Conservation (phyloP, 768 basidiomycete genomes). For the Calocera viscosa region DNA sequence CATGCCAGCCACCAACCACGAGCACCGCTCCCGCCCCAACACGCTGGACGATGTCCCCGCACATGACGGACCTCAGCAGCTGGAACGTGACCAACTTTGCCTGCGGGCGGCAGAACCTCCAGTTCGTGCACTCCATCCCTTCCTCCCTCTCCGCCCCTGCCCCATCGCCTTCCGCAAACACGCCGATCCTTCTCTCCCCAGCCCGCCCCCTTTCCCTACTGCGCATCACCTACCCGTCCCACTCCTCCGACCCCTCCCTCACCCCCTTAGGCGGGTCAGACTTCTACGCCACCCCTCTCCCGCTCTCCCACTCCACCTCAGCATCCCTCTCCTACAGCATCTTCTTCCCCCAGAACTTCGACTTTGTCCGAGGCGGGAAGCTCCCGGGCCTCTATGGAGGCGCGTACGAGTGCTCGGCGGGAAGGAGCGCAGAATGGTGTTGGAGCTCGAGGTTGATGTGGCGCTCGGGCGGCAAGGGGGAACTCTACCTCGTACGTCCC, state of each 20-base stretch:
- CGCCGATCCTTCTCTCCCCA: no score
- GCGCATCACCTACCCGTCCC: slow-evolving; percentile 3
- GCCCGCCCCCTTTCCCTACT: not conserved
- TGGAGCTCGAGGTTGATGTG: slow-evolving; percentile 82
- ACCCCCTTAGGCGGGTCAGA: slow-evolving; percentile 57
- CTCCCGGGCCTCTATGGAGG: slow-evolving; percentile 61
- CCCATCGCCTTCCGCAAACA: slow-evolving; percentile 12
- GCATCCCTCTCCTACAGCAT: slow-evolving; percentile 57
- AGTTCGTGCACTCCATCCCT: slow-evolving; percentile 41
- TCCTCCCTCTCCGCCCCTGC: slow-evolving; percentile 25
- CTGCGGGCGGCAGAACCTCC: slow-evolving; percentile 42
- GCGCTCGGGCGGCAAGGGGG: slow-evolving; percentile 45
- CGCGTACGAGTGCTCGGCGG: slow-evolving; percentile 52
- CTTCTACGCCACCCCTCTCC: slow-evolving; percentile 45
- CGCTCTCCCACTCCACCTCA: slow-evolving; percentile 26
- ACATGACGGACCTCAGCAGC: slow-evolving; percentile 45
- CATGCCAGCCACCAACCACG: not conserved
- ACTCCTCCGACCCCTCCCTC: slow-evolving; percentile 16
- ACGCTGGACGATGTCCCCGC: slow-evolving; percentile 41
- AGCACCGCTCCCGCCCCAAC: not conserved
- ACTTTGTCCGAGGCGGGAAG: slow-evolving; percentile 74
- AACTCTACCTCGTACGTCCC: slow-evolving; percentile 41
- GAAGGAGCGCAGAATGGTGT: slow-evolving; percentile 55
- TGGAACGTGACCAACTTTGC: slow-evolving; percentile 51
- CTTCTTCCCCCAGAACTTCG: slow-evolving; percentile 61